Conservation (phyloP, 2,329 filamentous ascomycete species). For the Ceratocystis colombiana region DNA sequence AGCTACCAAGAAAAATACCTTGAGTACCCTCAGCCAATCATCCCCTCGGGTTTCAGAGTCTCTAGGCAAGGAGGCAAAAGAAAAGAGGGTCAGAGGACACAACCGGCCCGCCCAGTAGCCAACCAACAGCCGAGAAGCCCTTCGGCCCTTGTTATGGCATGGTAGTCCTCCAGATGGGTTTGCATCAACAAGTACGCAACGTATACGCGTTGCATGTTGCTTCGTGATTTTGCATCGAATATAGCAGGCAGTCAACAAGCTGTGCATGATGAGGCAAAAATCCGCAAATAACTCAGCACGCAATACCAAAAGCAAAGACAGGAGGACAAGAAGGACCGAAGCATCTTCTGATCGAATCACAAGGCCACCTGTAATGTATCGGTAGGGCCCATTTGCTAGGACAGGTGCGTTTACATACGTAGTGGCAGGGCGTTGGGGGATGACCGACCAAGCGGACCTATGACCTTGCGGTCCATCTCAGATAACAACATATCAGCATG, state of each 20-base stretch:
- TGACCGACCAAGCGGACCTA: not conserved
- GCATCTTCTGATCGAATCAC: not conserved
- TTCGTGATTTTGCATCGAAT: not conserved
- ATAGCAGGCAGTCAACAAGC: not conserved
- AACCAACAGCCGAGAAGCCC: not conserved
- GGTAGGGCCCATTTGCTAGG: not conserved
- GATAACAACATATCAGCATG: not conserved
- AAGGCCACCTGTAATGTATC: not conserved
- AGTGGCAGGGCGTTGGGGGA: not conserved
- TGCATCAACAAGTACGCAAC: not conserved
- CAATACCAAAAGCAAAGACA: not conserved
- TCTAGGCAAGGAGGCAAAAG: slow-evolving; percentile 1
- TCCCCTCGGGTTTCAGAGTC: not conserved
- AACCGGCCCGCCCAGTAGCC: not conserved
- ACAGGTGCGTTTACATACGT: not conserved
- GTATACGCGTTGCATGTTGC: not conserved
- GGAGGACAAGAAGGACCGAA: not conserved
- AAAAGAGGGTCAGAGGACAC: not conserved
- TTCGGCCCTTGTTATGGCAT: not conserved
- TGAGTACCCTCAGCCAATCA: not conserved
- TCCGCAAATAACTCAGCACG: slow-evolving; percentile 1
- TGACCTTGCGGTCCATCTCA: not conserved
- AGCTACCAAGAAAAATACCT: not conserved
- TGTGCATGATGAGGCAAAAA: slow-evolving; percentile 7
- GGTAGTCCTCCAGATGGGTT: not conserved